phyloP scores from a whole-genome alignment of 2,329 filamentous ascomycete genomes.

The Trichoderma guizhouense region DNA sequence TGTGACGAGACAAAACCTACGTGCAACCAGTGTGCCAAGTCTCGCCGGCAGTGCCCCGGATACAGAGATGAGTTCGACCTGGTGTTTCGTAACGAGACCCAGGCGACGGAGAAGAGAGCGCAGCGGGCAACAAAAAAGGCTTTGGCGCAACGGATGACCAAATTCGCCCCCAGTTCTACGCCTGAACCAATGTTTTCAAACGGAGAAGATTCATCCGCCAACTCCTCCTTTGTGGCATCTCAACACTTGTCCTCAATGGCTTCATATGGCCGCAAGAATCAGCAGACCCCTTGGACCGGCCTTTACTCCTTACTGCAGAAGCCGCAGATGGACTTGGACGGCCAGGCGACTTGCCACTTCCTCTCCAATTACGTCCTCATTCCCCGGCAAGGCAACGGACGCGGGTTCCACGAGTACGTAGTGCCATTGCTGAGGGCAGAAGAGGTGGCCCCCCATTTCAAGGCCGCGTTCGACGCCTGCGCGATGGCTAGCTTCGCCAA shows the following conservation, averaged over 20 bases:
- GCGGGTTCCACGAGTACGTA: conserved; percentile 59
- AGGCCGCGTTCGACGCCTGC: conserved; percentile 57
- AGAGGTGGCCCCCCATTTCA: conserved; percentile 45
- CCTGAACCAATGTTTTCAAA: conserved; percentile 14
- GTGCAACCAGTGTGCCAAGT: conserved; percentile 63
- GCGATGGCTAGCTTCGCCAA: conserved; percentile 57
- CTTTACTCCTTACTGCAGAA: conserved; percentile 27
- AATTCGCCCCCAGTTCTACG: neutral
- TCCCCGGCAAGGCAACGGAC: conserved; percentile 46
- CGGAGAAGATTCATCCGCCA: conserved; percentile 14
- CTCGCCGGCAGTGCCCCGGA: conserved; percentile 60
- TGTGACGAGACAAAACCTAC: conserved; percentile 66
- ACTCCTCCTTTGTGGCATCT: neutral
- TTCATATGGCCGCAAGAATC: conserved; percentile 3
- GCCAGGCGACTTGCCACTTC: conserved; percentile 58
- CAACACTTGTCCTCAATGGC: neutral
- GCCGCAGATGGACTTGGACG: conserved; percentile 48
- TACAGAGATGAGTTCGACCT: conserved; percentile 71
- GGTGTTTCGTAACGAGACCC: conserved; percentile 69
- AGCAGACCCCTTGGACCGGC: conserved; percentile 18
- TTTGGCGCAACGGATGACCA: conserved; percentile 26
- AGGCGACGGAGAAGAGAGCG: conserved; percentile 61
- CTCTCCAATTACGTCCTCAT: conserved; percentile 58
- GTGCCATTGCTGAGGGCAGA: conserved; percentile 52
- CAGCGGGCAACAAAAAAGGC: conserved; percentile 53